Base-by-base conservation (phyloP, 2,329 filamentous ascomycete species). In the Hypoxylon sp. region DNA sequence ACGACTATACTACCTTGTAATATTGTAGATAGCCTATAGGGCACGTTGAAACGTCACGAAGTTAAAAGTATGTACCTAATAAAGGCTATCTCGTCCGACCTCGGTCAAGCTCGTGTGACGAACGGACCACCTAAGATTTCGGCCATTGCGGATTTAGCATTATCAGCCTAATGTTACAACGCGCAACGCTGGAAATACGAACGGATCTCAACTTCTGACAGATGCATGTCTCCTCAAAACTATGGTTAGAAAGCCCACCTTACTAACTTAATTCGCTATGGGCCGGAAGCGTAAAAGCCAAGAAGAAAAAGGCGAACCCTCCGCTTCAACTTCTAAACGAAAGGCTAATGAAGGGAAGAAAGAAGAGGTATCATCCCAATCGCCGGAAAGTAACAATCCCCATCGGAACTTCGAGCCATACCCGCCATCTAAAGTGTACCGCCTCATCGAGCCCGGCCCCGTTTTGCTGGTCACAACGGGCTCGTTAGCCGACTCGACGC, bases 391-490 rank as follows among this genome's bases (percentile, higher is more conserved):
- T 6, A 32, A 19, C 43, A 56, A 45, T 11, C 49, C 13, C 4
- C 51, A 52, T 10, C 30, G 52, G 21, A 55, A 56, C 50, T 72
- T 72, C 55, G 68, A 70, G 28, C 28, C 63, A 14, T 72, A 72
- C 41, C 63, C 70, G 13, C 50, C 75, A 5, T 77, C 77, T 78
- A 71, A 74, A 21, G 75, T 77, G 28, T 77, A 76, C 63, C 76
- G 77, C 9, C 74, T 79, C n/a, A 69, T 79, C 63, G 77, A 79
- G 67, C 78, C 78, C 14, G 78, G 77, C 4, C 78, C 77, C 34
- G 74, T 78, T 30, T 69, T 79, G 17, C 71, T 79, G 30, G 76
- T 79, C 46, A 76, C 77, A 28, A 79, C 77, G 21, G 77, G 77
- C 14, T 74, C 73, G 55, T 68, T 78, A 7, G 65, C 71, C n/a